These are phyloP conservation scores for Cruciata laevipes DNA, from an alignment of 257 asterid species.

Conservation along the genomic window DNA sequence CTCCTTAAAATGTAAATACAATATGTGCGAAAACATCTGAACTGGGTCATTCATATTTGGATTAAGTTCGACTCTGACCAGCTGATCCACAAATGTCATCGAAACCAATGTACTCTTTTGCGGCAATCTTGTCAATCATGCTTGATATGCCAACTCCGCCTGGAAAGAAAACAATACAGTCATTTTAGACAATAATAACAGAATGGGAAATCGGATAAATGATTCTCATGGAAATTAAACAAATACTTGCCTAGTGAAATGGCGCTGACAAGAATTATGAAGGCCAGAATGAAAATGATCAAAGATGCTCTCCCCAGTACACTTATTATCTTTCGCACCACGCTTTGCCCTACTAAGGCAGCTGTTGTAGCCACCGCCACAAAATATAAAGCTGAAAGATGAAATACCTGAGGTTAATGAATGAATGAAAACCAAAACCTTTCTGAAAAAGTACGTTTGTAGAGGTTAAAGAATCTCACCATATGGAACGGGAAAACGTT, in stretches of 20 bases:
- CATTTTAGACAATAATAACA: not conserved
- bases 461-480: constrained; percentile 37
- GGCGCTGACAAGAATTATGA: constrained; percentile 52
- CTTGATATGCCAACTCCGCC: constrained; percentile 57
- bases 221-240: not conserved
- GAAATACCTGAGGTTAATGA: not conserved
- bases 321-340: constrained; percentile 51
- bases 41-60: too few relatives aligned
- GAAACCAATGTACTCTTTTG: constrained; percentile 42
- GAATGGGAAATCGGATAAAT: not conserved
- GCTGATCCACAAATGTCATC: constrained; percentile 40
- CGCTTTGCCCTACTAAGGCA: constrained; percentile 77
- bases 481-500: constrained; percentile 87
- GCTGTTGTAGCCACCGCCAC: constrained; percentile 66
- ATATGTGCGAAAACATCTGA: not conserved
- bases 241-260: constrained; percentile 44
- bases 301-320: constrained; percentile 59
- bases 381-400: constrained; percentile 58
- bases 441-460: not conserved
- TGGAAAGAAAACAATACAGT: constrained; percentile 15
- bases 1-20: not conserved
- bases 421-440: not conserved
- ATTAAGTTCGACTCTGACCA: not conserved
- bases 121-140: constrained; percentile 34
- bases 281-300: constrained; percentile 59